These are phyloP conservation scores for Quercus variabilis DNA, from an alignment of 306 rosid genomes.

Conservation along the genomic window DNA sequence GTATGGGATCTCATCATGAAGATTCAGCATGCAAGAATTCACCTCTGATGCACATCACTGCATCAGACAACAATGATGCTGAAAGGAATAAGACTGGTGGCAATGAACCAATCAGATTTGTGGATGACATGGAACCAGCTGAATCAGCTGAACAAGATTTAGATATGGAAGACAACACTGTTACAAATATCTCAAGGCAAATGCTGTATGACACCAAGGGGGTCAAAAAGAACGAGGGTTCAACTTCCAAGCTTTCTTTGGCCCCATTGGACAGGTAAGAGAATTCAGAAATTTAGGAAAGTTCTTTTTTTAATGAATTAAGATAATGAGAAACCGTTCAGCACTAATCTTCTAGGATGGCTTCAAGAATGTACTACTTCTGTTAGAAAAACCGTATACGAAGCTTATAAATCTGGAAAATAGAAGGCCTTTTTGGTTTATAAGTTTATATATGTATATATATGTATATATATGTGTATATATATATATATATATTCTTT, in stretches of 20 bases:
- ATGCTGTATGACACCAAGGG: slow-evolving; percentile 23
- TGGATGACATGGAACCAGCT: slow-evolving; percentile 29
- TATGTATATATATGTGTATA: background rate
- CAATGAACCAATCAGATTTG: slow-evolving; percentile 18
- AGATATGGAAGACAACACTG: slow-evolving; percentile 33
- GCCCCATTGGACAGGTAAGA: slow-evolving; percentile 65
- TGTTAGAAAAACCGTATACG: background rate
- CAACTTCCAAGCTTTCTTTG: too few species aligned
- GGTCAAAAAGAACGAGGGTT: too few species aligned
- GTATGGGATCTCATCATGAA: too few species aligned
- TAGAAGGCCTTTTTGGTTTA: background rate
- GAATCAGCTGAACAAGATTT: slow-evolving; percentile 32
- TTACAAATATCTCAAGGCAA: slow-evolving; percentile 29
- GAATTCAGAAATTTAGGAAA: slow-evolving; percentile 6
- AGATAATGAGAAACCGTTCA: slow-evolving; percentile 13
- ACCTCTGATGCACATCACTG: too few species aligned
- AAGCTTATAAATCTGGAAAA: background rate
- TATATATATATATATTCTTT: background rate
- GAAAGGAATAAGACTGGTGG: too few species aligned
- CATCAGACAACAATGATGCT: too few species aligned
- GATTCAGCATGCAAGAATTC: too few species aligned
- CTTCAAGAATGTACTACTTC: background rate
- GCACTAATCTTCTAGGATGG: slow-evolving; percentile 16
- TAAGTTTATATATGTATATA: background rate
- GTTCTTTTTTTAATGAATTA: background rate